phyloP scores from a whole-genome alignment of 441 rosid species.

The Arabidopsis lyrata region DNA sequence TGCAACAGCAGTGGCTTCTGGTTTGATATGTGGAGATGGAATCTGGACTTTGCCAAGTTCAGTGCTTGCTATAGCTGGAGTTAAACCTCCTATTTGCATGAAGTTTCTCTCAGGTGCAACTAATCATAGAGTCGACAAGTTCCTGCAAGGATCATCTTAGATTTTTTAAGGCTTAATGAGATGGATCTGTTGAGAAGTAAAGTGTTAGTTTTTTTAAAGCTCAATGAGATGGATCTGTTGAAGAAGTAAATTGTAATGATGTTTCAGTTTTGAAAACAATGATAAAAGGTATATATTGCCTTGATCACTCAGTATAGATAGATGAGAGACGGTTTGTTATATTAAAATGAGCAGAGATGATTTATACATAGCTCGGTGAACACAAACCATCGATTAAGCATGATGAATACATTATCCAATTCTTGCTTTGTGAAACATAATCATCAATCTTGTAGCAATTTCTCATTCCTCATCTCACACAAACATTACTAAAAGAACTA shows the following conservation, averaged over 20 bases:
- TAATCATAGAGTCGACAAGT: conserved; percentile 51
- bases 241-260: conserved; percentile 23
- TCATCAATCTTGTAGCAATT: neutral
- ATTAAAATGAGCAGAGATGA: conserved; percentile 14
- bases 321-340: conserved; percentile 22
- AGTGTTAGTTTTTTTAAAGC: neutral
- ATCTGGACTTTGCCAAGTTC: conserved; percentile 85
- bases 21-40: conserved; percentile 91
- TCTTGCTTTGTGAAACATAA: conserved; percentile 1
- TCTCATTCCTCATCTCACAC: conserved; percentile 10
- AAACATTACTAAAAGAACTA: conserved; percentile 19
- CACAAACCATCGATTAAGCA: conserved; percentile 8
- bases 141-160: conserved; percentile 45
- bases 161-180: neutral
- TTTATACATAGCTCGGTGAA: conserved; percentile 13
- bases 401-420: conserved; percentile 4
- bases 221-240: conserved; percentile 29
- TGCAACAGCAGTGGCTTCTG: conserved; percentile 86
- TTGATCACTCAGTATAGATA: conserved; percentile 20
- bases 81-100: conserved; percentile 92
- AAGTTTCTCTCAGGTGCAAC: conserved; percentile 72
- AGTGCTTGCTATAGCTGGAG: conserved; percentile 73
- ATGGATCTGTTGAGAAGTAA: neutral
- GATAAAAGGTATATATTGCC: neutral
- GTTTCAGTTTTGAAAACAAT: conserved; percentile 35